These are phyloP conservation scores for Knufia petricola DNA, from an alignment of 2,329 filamentous ascomycete species.

Conservation along the genomic window DNA sequence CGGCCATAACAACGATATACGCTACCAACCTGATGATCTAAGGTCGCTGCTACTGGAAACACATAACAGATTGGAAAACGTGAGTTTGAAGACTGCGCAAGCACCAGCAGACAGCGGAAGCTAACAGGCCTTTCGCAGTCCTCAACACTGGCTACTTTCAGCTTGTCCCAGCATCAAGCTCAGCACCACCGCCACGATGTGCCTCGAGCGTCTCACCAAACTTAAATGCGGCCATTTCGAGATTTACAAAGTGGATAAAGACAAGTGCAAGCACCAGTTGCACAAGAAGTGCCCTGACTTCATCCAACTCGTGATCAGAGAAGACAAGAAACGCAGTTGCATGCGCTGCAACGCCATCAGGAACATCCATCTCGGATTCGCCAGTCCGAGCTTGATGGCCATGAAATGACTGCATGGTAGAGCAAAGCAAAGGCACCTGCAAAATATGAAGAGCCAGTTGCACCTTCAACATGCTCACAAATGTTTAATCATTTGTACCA, in stretches of 20 bases:
- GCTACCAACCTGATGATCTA: neutral
- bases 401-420: constrained; percentile 11
- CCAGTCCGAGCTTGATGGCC: constrained; percentile 18
- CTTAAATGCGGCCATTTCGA: constrained; percentile 22
- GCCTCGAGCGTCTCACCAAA: constrained; percentile 21
- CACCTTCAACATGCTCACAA: neutral
- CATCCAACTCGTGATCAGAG: constrained; percentile 19
- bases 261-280: constrained; percentile 16
- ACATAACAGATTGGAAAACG: constrained; percentile 7
- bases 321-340: constrained; percentile 22
- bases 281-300: constrained; percentile 20
- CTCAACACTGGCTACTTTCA: neutral
- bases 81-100: neutral
- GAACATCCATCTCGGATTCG: constrained; percentile 19
- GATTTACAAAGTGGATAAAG: constrained; percentile 21
- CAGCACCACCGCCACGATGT: constrained; percentile 17
- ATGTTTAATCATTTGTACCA: neutral
- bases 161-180: neutral
- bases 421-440: neutral
- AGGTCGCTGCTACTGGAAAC: constrained; percentile 4
- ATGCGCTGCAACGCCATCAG: constrained; percentile 20
- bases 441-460: neutral
- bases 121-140: neutral
- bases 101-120: neutral
- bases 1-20: neutral